Evolutionary conservation across 1,284 basidiomycete genomes (phyloP).

Genomic region (Filobasidium uniguttulatum): DNA sequence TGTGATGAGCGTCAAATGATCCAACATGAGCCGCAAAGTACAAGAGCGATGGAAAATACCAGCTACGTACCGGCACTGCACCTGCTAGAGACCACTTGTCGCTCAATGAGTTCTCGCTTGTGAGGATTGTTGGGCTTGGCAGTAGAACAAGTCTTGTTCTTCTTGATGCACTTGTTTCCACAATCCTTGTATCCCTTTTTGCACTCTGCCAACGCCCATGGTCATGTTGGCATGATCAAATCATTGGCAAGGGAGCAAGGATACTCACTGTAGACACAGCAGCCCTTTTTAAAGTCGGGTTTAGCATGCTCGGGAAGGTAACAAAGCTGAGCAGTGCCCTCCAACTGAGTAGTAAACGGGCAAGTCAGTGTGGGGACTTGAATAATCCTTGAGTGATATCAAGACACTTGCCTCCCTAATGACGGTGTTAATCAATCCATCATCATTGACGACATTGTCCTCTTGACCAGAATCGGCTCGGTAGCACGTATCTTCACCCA

Average conservation of each 20-base stretch:
- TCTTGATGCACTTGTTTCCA: background rate
- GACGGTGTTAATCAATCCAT: background rate
- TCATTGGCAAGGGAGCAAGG: background rate
- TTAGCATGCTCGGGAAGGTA: conserved; percentile 1
- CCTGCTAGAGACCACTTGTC: background rate
- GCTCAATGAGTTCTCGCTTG: background rate
- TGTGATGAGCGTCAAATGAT: background rate
- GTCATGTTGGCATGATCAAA: too few species aligned
- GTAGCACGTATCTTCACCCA: conserved; percentile 1
- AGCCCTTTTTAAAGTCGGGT: conserved; percentile 1
- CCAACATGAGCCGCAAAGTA: background rate
- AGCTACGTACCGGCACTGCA: background rate
- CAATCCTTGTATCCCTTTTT: background rate
- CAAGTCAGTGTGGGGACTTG: background rate
- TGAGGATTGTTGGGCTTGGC: background rate
- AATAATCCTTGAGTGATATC: background rate
- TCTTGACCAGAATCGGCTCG: background rate
- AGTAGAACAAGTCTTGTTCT: background rate
- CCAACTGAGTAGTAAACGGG: background rate
- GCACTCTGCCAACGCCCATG: too few species aligned
- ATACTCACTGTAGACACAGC: background rate
- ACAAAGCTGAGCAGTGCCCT: background rate
- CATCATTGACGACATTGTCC: background rate
- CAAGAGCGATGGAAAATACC: too few species aligned
- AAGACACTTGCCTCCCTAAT: background rate